Evolutionary conservation across 2,329 filamentous ascomycete species (phyloP).

Genomic region (Penicillium sp.): DNA sequence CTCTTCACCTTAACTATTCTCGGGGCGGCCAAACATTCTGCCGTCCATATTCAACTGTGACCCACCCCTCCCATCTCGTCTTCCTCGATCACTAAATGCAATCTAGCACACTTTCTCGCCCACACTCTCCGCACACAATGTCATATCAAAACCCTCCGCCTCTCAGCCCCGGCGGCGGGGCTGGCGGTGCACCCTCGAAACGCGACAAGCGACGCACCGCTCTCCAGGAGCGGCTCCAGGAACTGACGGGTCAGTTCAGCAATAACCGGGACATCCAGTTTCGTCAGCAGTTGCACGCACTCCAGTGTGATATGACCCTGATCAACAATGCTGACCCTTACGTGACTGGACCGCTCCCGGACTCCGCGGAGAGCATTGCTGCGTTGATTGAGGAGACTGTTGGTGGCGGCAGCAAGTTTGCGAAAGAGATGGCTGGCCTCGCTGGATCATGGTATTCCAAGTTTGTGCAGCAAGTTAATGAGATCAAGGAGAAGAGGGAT

Average conservation of each 20-base stretch:
- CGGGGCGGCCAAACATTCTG: conserved; percentile 5
- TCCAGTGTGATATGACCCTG: conserved; percentile 86
- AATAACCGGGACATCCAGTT: conserved; percentile 81
- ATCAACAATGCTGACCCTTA: conserved; percentile 85
- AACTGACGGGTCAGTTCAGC: conserved; percentile 73
- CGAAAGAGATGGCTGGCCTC: conserved; percentile 63
- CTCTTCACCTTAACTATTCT: background rate
- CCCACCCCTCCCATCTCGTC: conserved; percentile 10
- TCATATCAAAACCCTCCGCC: conserved; percentile 28
- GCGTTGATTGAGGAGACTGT: conserved; percentile 59
- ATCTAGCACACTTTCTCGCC: background rate
- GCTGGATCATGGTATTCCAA: conserved; percentile 79
- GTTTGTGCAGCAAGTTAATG: conserved; percentile 83
- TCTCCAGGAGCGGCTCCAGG: conserved; percentile 73
- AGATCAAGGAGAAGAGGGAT: conserved; percentile 83
- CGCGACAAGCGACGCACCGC: conserved; percentile 85
- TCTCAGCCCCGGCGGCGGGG: conserved; percentile 32
- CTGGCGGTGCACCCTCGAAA: conserved; percentile 62
- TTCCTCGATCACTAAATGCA: background rate
- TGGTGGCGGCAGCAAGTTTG: conserved; percentile 56
- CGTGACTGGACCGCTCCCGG: conserved; percentile 64
- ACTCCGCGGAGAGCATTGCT: conserved; percentile 63
- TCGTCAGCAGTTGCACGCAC: conserved; percentile 81
- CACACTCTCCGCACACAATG: conserved; percentile 11
- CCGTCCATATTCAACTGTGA: conserved; percentile 2